Evolutionary conservation across 345 rosid species (phyloP).

Genomic region (Salix dunnii): DNA sequence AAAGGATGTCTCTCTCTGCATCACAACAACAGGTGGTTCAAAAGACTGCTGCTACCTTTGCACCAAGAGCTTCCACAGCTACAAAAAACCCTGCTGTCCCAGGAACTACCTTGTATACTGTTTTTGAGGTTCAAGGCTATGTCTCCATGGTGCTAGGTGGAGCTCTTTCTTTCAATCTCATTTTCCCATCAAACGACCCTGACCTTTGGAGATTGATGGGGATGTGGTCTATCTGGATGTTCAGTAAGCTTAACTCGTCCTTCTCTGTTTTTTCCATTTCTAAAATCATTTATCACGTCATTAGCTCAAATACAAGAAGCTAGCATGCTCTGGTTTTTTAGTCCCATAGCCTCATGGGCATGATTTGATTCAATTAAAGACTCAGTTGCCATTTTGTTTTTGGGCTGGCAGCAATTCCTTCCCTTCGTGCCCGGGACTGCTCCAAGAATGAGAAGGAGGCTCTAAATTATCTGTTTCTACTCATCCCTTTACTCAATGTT

Average conservation of each 20-base stretch:
- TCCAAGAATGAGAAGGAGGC: slow-evolving; percentile 89
- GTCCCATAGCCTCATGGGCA: too few species aligned
- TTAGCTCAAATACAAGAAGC: not conserved
- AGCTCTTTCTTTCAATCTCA: slow-evolving; percentile 76
- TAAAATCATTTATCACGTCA: too few species aligned
- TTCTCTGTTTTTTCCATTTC: not conserved
- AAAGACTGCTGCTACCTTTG: slow-evolving; percentile 92
- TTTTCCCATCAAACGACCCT: slow-evolving; percentile 84
- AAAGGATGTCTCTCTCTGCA: not conserved
- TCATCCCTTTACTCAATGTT: slow-evolving; percentile 77
- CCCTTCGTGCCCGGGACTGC: slow-evolving; percentile 91
- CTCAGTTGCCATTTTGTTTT: too few species aligned
- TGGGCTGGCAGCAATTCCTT: slow-evolving; percentile 70
- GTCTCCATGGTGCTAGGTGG: slow-evolving; percentile 76
- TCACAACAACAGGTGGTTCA: slow-evolving; percentile 62
- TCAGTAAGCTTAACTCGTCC: slow-evolving; percentile 57
- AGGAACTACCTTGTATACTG: slow-evolving; percentile 69
- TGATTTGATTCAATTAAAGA: too few species aligned
- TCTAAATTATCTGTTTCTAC: slow-evolving; percentile 83
- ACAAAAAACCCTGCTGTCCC: slow-evolving; percentile 88
- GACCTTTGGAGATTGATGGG: slow-evolving; percentile 96
- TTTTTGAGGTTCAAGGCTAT: slow-evolving; percentile 90
- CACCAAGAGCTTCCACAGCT: slow-evolving; percentile 91
- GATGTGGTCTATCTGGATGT: slow-evolving; percentile 99
- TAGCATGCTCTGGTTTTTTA: too few species aligned